Base-by-base conservation (phyloP, 352 stramenopile species). In the Globisporangium viniferum region DNA sequence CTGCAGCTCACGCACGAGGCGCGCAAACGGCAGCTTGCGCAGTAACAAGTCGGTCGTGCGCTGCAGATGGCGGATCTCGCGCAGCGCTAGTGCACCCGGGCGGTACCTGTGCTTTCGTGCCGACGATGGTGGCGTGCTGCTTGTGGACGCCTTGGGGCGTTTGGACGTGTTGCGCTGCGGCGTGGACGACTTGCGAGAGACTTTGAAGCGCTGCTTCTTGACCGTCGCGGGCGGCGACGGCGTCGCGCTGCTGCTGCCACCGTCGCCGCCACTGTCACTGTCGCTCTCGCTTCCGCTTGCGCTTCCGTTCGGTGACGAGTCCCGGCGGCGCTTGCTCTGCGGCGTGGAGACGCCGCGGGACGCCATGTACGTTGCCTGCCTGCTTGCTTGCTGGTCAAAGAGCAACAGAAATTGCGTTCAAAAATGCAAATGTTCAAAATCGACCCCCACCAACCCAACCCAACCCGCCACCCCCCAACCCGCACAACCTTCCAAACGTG, bases 51-150 rank as follows among this genome's bases (percentile, higher is more conserved):
- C 95, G 0, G 97, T 99, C 58, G 84, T 97, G 29, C 84, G 87
- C 82, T 99, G 98, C 74, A 98, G 97, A 58, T 91, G 77, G 12
- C 97, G 86, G 73, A 99, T 99, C 86, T 99, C 97, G 60, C 91
- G 84, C 15, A 99, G 80, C 5, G 96, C 97, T 15, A 71, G 59
- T 66, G 95, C 77, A 15, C 93, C 93, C 0, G 86, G 77, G 14
- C 77, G 84, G 67, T 78, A 90, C 31, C 82, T 77, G 49, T 66
- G 69, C 75, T 90, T 92, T 9, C 73, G 69, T n/a, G 54, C 44
- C 2, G 60, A 20, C 12, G 71, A 33, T 8, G 54, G 41, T 4
- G 53, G 18, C n/a, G 49, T 27, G 5, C 53, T 46, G 2, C 48
- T 33, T 49, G 41, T 49, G 8, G 62, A 48, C 5, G 53, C 7